Conservation (phyloP, 2,329 filamentous ascomycete species). For the Aspergillus phoenicis region DNA sequence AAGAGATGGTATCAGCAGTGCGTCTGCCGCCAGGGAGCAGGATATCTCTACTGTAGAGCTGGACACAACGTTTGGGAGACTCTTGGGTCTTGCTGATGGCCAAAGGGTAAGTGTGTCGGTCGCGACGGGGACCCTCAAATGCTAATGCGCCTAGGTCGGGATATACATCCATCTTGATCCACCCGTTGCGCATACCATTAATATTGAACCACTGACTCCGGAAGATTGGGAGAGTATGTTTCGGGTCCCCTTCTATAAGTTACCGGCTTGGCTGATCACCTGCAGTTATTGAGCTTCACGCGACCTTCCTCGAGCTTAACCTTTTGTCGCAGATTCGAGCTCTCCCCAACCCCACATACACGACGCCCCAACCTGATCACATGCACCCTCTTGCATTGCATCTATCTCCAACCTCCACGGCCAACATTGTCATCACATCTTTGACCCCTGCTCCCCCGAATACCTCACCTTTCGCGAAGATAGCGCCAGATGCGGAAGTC, state of each 20-base stretch:
- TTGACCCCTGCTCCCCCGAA: constrained; percentile 73
- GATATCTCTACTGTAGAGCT: constrained; percentile 80
- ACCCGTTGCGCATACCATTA: constrained; percentile 86
- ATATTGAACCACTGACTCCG: constrained; percentile 92
- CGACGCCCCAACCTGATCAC: constrained; percentile 54
- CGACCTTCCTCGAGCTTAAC: constrained; percentile 92
- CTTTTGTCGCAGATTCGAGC: constrained; percentile 90
- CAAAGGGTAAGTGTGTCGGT: constrained; percentile 65
- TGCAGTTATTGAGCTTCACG: constrained; percentile 87
- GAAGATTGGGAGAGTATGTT: constrained; percentile 87
- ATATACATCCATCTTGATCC: constrained; percentile 82
- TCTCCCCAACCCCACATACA: constrained; percentile 79
- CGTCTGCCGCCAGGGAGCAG: constrained; percentile 66
- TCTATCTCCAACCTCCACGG: constrained; percentile 91
- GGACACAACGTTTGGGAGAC: constrained; percentile 78
- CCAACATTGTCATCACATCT: constrained; percentile 83
- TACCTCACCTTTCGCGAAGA: constrained; percentile 80
- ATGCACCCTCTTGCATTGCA: constrained; percentile 86
- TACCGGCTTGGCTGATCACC: constrained; percentile 14
- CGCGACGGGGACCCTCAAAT: constrained; percentile 31
- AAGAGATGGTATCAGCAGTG: constrained; percentile 69
- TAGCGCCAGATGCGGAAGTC: constrained; percentile 91
- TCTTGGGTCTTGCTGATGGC: constrained; percentile 76
- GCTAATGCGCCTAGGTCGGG: constrained; percentile 52
- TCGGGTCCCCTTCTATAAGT: not conserved